Evolutionary conservation across 2,329 filamentous ascomycete species (phyloP).

Genomic region (Blastomyces percursus): DNA sequence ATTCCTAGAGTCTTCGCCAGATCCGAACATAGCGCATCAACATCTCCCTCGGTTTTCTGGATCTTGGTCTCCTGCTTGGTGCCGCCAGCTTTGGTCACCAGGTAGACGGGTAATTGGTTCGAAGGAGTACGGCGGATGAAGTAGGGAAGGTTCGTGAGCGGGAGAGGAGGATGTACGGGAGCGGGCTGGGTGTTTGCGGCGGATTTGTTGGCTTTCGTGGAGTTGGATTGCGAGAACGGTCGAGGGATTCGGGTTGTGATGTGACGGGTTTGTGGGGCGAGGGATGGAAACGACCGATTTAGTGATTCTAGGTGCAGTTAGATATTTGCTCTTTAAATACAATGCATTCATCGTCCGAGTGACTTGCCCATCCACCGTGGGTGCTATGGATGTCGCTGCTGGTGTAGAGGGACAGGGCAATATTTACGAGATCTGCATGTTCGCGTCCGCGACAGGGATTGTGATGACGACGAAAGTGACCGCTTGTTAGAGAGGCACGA

Average conservation of each 20-base stretch:
- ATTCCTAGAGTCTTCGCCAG: constrained; percentile 50
- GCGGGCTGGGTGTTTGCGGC: neutral
- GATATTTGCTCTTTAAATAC: neutral
- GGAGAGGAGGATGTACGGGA: constrained; percentile 16
- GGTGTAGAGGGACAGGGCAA: neutral
- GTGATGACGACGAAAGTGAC: constrained; percentile 8
- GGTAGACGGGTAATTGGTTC: constrained; percentile 67
- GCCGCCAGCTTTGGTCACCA: constrained; percentile 60
- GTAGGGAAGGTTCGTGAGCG: constrained; percentile 48
- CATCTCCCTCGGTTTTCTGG: constrained; percentile 68
- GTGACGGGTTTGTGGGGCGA: constrained; percentile 7
- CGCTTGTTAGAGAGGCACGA: neutral
- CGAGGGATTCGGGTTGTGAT: constrained; percentile 12
- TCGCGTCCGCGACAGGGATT: constrained; percentile 4
- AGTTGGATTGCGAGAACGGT: constrained; percentile 13
- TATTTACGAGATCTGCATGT: constrained; percentile 9
- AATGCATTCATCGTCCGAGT: neutral
- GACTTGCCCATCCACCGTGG: neutral
- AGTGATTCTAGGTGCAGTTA: constrained; percentile 5
- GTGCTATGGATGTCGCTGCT: neutral
- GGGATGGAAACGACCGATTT: constrained; percentile 7
- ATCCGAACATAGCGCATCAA: constrained; percentile 51
- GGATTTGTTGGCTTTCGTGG: constrained; percentile 9
- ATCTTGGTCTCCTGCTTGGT: constrained; percentile 64
- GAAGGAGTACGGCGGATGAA: constrained; percentile 60